phyloP scores from a whole-genome alignment of 2,329 filamentous ascomycete genomes.

The Hirsutella minnesotensis region DNA sequence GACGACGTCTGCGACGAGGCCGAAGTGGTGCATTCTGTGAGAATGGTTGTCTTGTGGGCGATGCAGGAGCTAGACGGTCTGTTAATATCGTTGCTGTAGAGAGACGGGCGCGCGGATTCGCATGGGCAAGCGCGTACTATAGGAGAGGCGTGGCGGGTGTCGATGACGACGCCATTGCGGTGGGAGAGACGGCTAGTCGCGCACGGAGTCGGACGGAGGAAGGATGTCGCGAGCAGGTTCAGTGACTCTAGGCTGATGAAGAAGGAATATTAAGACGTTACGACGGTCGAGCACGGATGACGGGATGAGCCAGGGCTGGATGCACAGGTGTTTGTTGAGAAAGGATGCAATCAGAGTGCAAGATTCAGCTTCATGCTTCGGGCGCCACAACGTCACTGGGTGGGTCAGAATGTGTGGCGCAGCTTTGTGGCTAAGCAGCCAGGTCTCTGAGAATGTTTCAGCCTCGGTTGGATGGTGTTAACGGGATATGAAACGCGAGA shows the following conservation, averaged over 20 bases:
- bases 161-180: slow-evolving; percentile 59
- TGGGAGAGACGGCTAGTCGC: not conserved
- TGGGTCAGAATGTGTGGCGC: not conserved
- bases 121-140: slow-evolving; percentile 48
- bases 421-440: not conserved
- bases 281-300: too few species aligned
- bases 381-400: not conserved
- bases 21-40: slow-evolving; percentile 82
- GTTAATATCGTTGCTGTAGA: not conserved
- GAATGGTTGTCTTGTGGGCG: slow-evolving; percentile 84
- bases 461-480: too few species aligned
- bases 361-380: not conserved
- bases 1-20: slow-evolving; percentile 73
- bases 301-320: too few species aligned
- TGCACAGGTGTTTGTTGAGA: too few species aligned
- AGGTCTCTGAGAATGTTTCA: too few species aligned
- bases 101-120: too few species aligned
- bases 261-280: too few species aligned
- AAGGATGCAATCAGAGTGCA: too few species aligned
- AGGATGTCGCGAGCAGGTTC: not conserved
- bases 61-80: slow-evolving; percentile 66
- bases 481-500: too few species aligned
- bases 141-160: slow-evolving; percentile 55
- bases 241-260: too few species aligned
- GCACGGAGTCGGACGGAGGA: not conserved